A percentile compares a stretch with the other conserved stretches of the same genome.
Evolutionary conservation across 129 eudicot species (phyloP).

Genomic region (Lactuca sativa): DNA sequence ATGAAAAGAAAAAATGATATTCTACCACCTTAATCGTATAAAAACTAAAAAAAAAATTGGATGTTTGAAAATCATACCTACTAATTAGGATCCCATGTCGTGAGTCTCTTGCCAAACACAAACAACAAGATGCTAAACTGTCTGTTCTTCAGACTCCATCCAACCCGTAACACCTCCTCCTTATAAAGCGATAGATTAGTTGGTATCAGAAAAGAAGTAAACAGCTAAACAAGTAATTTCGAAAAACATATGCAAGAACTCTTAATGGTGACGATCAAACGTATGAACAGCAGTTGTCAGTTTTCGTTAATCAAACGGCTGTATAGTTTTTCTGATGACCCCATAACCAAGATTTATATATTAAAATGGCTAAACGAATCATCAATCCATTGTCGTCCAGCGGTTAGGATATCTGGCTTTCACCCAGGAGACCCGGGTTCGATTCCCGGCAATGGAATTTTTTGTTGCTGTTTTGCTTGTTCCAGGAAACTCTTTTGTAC

Average conservation of each 20-base stretch:
- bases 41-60: too few relatives aligned
- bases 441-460: constrained; percentile 96
- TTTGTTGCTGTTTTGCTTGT: background rate
- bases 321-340: too few relatives aligned
- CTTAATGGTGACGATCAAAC: too few relatives aligned
- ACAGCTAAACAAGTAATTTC: background rate
- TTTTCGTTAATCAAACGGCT: too few relatives aligned
- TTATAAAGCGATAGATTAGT: too few relatives aligned
- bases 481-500: background rate
- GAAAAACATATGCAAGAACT: too few relatives aligned
- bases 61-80: too few relatives aligned
- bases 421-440: constrained; percentile 99
- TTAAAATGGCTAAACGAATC: background rate
- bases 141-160: background rate
- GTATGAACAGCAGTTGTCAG: too few relatives aligned
- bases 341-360: too few relatives aligned
- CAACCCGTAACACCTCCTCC: background rate
- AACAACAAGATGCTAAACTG: background rate
- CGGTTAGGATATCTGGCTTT: constrained; percentile 99
- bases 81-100: too few relatives aligned
- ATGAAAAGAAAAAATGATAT: background rate
- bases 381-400: constrained; percentile 81
- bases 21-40: too few relatives aligned
- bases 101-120: background rate
- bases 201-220: background rate